Percentiles rank a stretch among this genome's conserved stretches.
Conservation (phyloP, 805 yeast species). For the Suhomyces sp. region DNA sequence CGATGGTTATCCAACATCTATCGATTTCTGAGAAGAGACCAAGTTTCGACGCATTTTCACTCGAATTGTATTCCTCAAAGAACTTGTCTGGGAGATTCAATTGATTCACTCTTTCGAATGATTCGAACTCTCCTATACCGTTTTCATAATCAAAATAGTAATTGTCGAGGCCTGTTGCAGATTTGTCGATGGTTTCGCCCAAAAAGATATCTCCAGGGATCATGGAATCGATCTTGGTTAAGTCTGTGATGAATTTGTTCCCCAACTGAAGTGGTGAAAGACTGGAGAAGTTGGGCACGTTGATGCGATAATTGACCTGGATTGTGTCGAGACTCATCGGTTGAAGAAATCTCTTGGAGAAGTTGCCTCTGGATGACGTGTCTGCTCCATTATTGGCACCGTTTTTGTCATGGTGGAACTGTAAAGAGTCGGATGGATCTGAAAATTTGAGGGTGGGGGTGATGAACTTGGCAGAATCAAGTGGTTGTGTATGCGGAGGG, state of each 20-base stretch:
- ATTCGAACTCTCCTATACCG: slow-evolving; percentile 56
- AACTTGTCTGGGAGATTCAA: slow-evolving; percentile 79
- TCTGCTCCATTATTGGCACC: slow-evolving; percentile 15
- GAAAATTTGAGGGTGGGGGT: slow-evolving; percentile 32
- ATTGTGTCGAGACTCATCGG: slow-evolving; percentile 36
- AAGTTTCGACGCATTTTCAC: slow-evolving; percentile 68
- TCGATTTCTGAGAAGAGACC: slow-evolving; percentile 81
- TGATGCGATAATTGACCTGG: slow-evolving; percentile 44
- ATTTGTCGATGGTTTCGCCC: slow-evolving; percentile 53
- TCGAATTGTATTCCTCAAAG: slow-evolving; percentile 65
- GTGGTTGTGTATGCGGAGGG: background rate
- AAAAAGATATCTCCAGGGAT: slow-evolving; percentile 56
- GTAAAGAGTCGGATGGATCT: slow-evolving; percentile 25
- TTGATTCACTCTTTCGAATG: slow-evolving; percentile 71
- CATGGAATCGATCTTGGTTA: slow-evolving; percentile 57
- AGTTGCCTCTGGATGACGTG: slow-evolving; percentile 16
- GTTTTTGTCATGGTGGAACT: slow-evolving; percentile 17
- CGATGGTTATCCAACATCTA: slow-evolving; percentile 84
- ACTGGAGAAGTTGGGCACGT: slow-evolving; percentile 49
- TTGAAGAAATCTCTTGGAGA: slow-evolving; percentile 33
- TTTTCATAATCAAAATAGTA: slow-evolving; percentile 52
- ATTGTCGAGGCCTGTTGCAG: slow-evolving; percentile 53
- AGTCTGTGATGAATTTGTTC: slow-evolving; percentile 59
- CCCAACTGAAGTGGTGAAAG: slow-evolving; percentile 59
- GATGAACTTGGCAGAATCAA: slow-evolving; percentile 25